These are phyloP conservation scores for Sugiyamaella mastotermitis DNA, from an alignment of 805 yeast genomes.

Conservation along the genomic window DNA sequence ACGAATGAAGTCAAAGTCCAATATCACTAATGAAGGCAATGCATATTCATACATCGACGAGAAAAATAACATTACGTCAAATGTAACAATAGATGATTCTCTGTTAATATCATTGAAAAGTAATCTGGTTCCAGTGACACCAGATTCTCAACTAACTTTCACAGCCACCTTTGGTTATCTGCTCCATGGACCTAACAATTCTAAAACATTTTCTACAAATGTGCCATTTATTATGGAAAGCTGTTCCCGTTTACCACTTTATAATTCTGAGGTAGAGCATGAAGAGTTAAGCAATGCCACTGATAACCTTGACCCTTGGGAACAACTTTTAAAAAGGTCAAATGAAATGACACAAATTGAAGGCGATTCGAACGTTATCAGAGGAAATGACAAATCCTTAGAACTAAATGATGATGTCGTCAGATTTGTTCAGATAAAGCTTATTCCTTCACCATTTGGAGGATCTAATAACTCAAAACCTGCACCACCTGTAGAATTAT, in stretches of 20 bases:
- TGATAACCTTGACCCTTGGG: constrained; percentile 12
- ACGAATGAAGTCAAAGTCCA: background rate
- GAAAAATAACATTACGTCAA: too few species aligned
- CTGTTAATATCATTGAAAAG: too few species aligned
- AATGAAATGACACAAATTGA: too few species aligned
- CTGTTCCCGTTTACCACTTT: constrained; percentile 23
- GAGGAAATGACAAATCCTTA: background rate
- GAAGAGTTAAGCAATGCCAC: constrained; percentile 8
- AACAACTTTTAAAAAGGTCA: constrained; percentile 9
- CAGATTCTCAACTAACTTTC: constrained; percentile 19
- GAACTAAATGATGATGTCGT: constrained; percentile 25
- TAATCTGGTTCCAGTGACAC: too few species aligned
- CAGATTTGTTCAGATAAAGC: constrained; percentile 40
- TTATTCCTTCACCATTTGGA: constrained; percentile 40
- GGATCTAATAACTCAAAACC: constrained; percentile 22
- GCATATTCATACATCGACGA: background rate
- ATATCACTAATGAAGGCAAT: too few species aligned
- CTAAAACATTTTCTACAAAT: constrained; percentile 23
- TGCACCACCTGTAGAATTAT: constrained; percentile 52
- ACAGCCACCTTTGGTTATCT: constrained; percentile 29
- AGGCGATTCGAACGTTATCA: background rate
- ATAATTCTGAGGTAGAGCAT: constrained; percentile 17
- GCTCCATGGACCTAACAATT: constrained; percentile 22
- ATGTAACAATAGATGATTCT: too few species aligned
- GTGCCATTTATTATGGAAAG: constrained; percentile 23